Evolutionary conservation across 306 rosid species (phyloP).

Genomic region (Pterocarpus macrocarpus): DNA sequence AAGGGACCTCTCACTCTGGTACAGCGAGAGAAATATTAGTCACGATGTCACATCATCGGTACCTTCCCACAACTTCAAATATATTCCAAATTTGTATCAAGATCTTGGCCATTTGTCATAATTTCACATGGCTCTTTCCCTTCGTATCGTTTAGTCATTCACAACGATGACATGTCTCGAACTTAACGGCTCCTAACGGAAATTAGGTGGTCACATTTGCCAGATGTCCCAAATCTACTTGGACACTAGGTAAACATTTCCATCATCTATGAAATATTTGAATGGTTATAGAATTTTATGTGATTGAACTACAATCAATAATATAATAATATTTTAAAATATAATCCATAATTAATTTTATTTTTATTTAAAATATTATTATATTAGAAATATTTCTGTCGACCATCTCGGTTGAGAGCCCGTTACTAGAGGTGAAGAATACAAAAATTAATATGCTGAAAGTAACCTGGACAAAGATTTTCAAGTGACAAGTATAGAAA

Average conservation of each 20-base stretch:
- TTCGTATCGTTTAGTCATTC: background rate
- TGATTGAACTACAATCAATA: too few relatives aligned
- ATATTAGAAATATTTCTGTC: too few relatives aligned
- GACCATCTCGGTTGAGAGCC: too few relatives aligned
- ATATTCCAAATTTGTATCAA: background rate
- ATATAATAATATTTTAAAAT: too few relatives aligned
- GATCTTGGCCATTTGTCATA: background rate
- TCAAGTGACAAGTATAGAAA: background rate
- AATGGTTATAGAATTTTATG: too few relatives aligned
- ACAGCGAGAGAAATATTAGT: background rate
- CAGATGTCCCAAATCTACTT: slow-evolving; percentile 6
- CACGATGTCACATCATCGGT: background rate
- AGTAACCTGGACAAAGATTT: background rate
- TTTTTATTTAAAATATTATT: too few relatives aligned
- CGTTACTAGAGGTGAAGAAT: too few relatives aligned
- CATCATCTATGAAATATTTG: background rate
- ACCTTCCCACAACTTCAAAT: background rate
- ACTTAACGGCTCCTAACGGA: background rate
- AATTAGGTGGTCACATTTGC: slow-evolving; percentile 9
- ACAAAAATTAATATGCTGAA: background rate
- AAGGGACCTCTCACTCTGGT: background rate
- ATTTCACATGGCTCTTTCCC: background rate
- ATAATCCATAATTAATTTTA: too few relatives aligned
- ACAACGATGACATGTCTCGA: background rate
- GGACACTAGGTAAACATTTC: background rate